Base-by-base conservation (phyloP, 345 rosid genomes). In the Eutrema japonicum region DNA sequence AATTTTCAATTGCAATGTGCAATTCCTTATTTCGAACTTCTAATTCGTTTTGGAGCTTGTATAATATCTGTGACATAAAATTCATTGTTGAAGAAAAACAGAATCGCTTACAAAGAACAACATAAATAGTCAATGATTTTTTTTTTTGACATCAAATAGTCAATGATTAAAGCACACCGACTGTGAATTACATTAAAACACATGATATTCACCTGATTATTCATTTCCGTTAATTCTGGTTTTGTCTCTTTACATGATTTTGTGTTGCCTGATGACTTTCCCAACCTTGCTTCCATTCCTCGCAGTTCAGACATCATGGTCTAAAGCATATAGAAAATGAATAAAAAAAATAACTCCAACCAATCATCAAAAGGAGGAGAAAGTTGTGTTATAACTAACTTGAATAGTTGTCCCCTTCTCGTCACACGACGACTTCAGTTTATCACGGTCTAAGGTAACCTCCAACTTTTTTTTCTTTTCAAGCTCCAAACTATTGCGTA, bases 401-500 rank as follows among this genome's bases (percentile, higher is more conserved):
- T 88, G 89, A 78, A 91, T 85, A 72, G 85, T 80, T 49, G 79
- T 52, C 58, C 79, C 95, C 74, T 87, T 89, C 81, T 94, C 97
- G n/a, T 82, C 76, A 72, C 85, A 88, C 64, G 78, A 49, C 22
- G 82, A 78, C 78, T 76, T 78, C 51, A 87, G 88, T 68, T 82
- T 80, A 74, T 88, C 96, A 70, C 78, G 80, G 61, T 91, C 91
- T 42, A 51, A 37, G 26, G 73, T 67, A 68, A 86, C 80, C 64
- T 88, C 89, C 71, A 79, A 77, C 42, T 82, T 13, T 60, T 79
- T 86, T 70, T 87, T 84, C 86, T 83, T 82, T 80, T 87, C 97
- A 63, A 68, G 70, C 79, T 82, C 90, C 82, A 87, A 82, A 70
- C 82, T 71, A 71, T 71, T 89, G 82, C 80, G 80, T 79, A 87